Evolutionary conservation across 2,329 filamentous ascomycete genomes (phyloP), one percentile per base, ranked within the genome.

Genomic region (Fusarium goolgardi): DNA sequence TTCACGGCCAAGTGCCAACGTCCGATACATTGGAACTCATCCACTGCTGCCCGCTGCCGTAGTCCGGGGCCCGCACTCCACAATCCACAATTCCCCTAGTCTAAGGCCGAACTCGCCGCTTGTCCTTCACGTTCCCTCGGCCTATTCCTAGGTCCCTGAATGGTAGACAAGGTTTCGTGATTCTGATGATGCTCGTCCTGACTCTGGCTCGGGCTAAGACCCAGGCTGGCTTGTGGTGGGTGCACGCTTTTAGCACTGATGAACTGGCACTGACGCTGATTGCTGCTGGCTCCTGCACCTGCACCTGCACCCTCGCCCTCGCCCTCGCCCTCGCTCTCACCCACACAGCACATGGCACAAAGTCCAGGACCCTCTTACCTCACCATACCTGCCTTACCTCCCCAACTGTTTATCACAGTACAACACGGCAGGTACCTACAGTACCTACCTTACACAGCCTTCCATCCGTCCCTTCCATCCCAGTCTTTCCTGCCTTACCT

Each of bases 11-110:
- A 61, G 62, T 60, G 51, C 16, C 51, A 69, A 62, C 43, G 39
- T 59, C 62, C 66, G 63, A 70, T 70, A 55, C 52, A 70, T 70
- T 66, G 58, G 65, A 53, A 67, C 45, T 63, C 66, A 49, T 60
- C 47, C 57, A 59, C 46, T 69, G 62, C 53, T 67, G 65, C 46
- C 63, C 66, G 66, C 67, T 70, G 66, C 67, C 67, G 66, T 70
- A 70, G 66, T 70, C 58, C 67, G 63, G 63, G 55, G 66, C 66
- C 66, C 67, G 66, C 63, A 58, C 66, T 70, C 62, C 66, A 70
- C 62, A 56, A 27, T 53, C 67, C 67, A 70, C 66, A 70, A 61
- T 57, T 41, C 44, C 65, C 55, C 53, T 68, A 40, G 63, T 58
- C 50, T 49, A 31, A 58, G 55, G 40, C 59, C 57, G 61, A 69